phyloP scores from a whole-genome alignment of 202 grass and related monocot genomes.

The Setaria italica region DNA sequence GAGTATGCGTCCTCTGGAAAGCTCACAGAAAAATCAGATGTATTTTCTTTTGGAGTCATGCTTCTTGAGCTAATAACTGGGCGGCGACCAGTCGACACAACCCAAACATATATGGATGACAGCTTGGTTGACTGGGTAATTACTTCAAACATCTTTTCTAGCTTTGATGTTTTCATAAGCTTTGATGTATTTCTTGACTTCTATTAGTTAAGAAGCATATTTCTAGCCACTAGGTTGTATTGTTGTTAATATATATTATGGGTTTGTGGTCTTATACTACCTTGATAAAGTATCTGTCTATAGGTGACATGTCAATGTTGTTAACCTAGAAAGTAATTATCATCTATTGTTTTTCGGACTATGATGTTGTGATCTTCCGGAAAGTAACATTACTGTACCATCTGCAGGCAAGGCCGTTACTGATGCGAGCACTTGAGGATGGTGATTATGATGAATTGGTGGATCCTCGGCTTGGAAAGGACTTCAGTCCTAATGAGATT shows the following conservation, averaged over 20 bases:
- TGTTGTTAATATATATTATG: not conserved
- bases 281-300: not conserved
- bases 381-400: slow-evolving; percentile 39
- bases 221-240: not conserved
- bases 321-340: slow-evolving; percentile 13
- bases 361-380: not conserved
- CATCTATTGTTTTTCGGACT: not conserved
- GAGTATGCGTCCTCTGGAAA: slow-evolving; percentile 93
- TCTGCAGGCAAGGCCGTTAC: slow-evolving; percentile 78
- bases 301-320: not conserved
- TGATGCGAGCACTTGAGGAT: slow-evolving; percentile 66
- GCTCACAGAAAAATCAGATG: slow-evolving; percentile 92
- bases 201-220: not conserved
- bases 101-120: slow-evolving; percentile 81
- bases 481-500: slow-evolving; percentile 77
- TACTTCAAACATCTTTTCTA: slow-evolving; percentile 35
- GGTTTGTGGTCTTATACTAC: not conserved
- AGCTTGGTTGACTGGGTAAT: slow-evolving; percentile 96
- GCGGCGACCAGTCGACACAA: slow-evolving; percentile 74
- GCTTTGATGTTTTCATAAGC: slow-evolving; percentile 11
- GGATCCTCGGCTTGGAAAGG: slow-evolving; percentile 64
- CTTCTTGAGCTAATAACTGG: slow-evolving; percentile 96
- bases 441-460: slow-evolving; percentile 66
- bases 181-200: not conserved
- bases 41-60: slow-evolving; percentile 92